Evolutionary conservation across 2,329 filamentous ascomycete species (phyloP).

Genomic region (Colletotrichum sp.): DNA sequence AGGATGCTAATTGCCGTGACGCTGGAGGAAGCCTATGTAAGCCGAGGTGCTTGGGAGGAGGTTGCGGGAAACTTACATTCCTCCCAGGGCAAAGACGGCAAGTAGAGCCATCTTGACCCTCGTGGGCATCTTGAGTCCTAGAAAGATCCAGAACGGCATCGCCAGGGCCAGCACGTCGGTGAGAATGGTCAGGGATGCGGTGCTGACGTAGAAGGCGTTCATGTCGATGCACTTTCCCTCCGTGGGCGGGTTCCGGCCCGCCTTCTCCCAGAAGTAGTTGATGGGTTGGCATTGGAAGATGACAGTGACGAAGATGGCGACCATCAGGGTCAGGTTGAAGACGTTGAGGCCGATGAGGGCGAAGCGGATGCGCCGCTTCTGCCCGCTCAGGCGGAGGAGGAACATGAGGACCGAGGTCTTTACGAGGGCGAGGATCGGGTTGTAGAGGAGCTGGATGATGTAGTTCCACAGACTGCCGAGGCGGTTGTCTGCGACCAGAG

Average conservation of each 20-base stretch:
- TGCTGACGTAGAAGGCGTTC: slow-evolving; percentile 33
- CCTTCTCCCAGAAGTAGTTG: slow-evolving; percentile 36
- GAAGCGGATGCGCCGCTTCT: slow-evolving; percentile 31
- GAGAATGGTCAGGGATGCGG: slow-evolving; percentile 41
- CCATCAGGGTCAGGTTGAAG: slow-evolving; percentile 38
- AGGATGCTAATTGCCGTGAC: slow-evolving; percentile 15
- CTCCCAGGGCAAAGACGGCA: slow-evolving; percentile 36
- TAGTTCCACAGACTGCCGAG: slow-evolving; percentile 30
- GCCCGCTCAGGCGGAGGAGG: slow-evolving; percentile 35
- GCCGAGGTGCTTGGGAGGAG: background rate
- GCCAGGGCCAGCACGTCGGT: slow-evolving; percentile 44
- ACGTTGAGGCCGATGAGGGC: slow-evolving; percentile 34
- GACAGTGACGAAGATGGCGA: slow-evolving; percentile 40
- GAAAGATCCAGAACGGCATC: slow-evolving; percentile 39
- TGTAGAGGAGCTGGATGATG: slow-evolving; percentile 37
- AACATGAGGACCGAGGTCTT: slow-evolving; percentile 39
- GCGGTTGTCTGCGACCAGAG: background rate
- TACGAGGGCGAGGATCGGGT: slow-evolving; percentile 38
- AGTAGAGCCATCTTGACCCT: slow-evolving; percentile 38
- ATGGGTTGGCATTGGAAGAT: slow-evolving; percentile 47
- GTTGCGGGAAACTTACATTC: slow-evolving; percentile 21
- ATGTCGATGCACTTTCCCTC: slow-evolving; percentile 16
- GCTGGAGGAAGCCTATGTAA: background rate
- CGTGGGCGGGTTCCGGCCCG: slow-evolving; percentile 6
- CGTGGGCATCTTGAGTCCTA: slow-evolving; percentile 35